Evolutionary conservation across 495 filamentous ascomycete species (phyloP), one percentile per base, ranked within the genome.

Genomic region (Bathelium albidoporum): DNA sequence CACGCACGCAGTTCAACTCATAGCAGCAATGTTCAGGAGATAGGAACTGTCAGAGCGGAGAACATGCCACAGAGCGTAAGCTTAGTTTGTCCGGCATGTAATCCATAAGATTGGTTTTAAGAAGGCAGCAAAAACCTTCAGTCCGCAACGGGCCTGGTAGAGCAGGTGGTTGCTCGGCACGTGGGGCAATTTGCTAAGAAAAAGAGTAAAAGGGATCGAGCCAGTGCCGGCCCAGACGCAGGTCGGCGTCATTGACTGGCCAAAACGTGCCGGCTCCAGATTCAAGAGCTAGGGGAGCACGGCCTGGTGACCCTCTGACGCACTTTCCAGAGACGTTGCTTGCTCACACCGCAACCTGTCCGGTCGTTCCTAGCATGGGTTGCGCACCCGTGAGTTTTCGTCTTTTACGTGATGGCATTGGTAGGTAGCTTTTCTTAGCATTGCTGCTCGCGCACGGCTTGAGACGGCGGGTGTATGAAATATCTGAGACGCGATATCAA

Each of bases 151-250:
- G 49, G 49, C 20, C 49, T 55, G 49, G 49, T 29, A 16, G 24
- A 55, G 49, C 4, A 55, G 49, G 16, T 24, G 5, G 9, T 12
- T 55, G 9, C 20, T 9, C 11, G 49, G 49, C 49, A 55, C 49
- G 49, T 55, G 49, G 49, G 49, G 49, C 49, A 55, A 55, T 55
- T 55, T 55, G 49, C 49, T 55, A 55, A 55, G 49, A 55, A 55
- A 55, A 55, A 55, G 24, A 28, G 24, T n/a, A 20, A 55, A 49
- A 49, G 43, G 11, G 11, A 49, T 49, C 43, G 43, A 20, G n/a
- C 43, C 11, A 49, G 18, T 29, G 49, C 34, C 34, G 34, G 5
- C 34, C 14, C 34, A 5, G 34, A 26, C 29, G 49, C 49, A 55
- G 22, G 11, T 16, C 20, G 29, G 26, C 49, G 49, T 55, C 49